phyloP scores from a whole-genome alignment of 2,329 filamentous ascomycete genomes.

The Thelonectria blattea region DNA sequence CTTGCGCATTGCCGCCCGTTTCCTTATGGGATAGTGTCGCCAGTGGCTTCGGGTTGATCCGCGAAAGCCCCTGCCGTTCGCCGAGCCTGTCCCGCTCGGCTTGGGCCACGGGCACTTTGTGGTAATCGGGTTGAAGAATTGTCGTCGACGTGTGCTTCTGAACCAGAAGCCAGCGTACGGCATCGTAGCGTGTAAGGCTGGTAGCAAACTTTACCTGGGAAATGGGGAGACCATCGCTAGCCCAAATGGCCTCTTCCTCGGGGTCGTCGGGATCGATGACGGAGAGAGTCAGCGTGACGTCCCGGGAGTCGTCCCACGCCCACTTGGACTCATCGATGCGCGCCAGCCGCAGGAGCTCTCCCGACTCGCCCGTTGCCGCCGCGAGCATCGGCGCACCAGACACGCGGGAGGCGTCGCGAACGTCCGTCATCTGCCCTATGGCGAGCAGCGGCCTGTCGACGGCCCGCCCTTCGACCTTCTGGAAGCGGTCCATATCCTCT shows the following conservation, averaged over 20 bases:
- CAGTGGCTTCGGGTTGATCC: slow-evolving; percentile 62
- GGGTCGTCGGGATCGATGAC: slow-evolving; percentile 48
- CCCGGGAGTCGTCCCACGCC: slow-evolving; percentile 58
- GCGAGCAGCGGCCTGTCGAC: slow-evolving; percentile 52
- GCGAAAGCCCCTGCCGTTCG: slow-evolving; percentile 48
- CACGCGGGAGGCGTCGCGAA: slow-evolving; percentile 38
- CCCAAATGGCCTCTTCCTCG: slow-evolving; percentile 61
- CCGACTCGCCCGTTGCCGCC: slow-evolving; percentile 60
- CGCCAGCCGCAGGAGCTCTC: slow-evolving; percentile 63
- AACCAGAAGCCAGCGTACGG: slow-evolving; percentile 58
- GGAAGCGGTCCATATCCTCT: slow-evolving; percentile 45
- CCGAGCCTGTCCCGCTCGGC: slow-evolving; percentile 15
- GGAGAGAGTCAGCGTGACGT: slow-evolving; percentile 54
- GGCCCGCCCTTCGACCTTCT: slow-evolving; percentile 35
- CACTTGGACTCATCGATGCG: slow-evolving; percentile 57
- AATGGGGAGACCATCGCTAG: slow-evolving; percentile 57
- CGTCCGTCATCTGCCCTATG: slow-evolving; percentile 60
- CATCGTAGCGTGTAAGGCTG: slow-evolving; percentile 44
- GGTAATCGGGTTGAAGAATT: slow-evolving; percentile 58
- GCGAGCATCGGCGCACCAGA: slow-evolving; percentile 48
- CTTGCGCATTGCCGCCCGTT: slow-evolving; percentile 62
- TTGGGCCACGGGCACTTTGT: slow-evolving; percentile 43
- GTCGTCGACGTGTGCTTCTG: slow-evolving; percentile 60
- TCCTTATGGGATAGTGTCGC: slow-evolving; percentile 56
- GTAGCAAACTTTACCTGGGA: slow-evolving; percentile 57